Conservation (phyloP, 75 land plant species). For the Selaginella moellendorffii region DNA sequence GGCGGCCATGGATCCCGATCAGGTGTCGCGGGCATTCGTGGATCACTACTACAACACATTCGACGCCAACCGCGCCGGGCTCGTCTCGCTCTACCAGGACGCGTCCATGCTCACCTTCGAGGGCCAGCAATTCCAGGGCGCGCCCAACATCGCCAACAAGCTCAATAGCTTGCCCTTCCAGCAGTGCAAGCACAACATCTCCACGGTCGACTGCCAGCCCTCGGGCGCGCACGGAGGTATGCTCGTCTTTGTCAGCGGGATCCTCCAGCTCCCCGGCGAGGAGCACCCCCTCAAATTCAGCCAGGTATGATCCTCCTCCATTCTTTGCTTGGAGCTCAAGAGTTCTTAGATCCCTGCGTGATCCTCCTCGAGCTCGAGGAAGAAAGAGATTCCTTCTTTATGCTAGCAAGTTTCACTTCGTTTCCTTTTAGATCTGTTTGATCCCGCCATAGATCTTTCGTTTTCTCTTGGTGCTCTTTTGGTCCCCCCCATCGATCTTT, state of each 20-base stretch:
- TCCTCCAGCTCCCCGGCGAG: conserved; percentile 71
- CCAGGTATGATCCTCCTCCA: conserved; percentile 28
- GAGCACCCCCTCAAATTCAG: conserved; percentile 82
- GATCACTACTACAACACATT: conserved; percentile 79
- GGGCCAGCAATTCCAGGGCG: conserved; percentile 58
- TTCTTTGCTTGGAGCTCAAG: neutral
- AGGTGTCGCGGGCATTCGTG: conserved; percentile 63
- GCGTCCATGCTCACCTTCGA: conserved; percentile 78
- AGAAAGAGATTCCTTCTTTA: neutral
- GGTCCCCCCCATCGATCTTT: no score
- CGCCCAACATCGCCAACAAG: conserved; percentile 49
- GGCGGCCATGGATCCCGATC: conserved; percentile 91
- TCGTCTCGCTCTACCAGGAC: conserved; percentile 60
- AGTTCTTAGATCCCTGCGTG: no score
- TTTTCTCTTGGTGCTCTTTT: neutral
- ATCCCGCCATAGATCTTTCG: neutral
- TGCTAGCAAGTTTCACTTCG: neutral
- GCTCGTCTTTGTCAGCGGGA: conserved; percentile 82
- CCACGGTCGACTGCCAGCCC: conserved; percentile 86
- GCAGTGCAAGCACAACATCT: conserved; percentile 57
- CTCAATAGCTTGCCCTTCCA: conserved; percentile 62
- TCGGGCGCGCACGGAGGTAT: conserved; percentile 74
- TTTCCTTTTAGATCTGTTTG: neutral
- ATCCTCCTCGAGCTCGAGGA: no score
- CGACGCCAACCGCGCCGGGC: conserved; percentile 46